Evolutionary conservation across 2,329 filamentous ascomycete genomes (phyloP).

Genomic region (Scedosporium aurantiacum): DNA sequence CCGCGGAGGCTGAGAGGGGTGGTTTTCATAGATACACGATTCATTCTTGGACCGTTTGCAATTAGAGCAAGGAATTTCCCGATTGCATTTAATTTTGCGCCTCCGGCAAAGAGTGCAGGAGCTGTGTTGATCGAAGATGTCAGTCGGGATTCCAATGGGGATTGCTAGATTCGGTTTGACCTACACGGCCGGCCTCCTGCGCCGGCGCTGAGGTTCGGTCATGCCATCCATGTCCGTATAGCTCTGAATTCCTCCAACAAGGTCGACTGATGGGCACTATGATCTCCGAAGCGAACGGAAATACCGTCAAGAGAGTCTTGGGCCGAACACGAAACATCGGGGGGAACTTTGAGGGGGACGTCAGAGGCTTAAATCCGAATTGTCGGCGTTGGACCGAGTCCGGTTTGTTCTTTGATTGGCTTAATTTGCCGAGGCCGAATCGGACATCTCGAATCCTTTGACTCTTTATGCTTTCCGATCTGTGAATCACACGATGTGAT

Average conservation of each 20-base stretch:
- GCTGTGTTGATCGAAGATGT: constrained; percentile 12
- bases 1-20: not conserved
- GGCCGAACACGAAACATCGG: not conserved
- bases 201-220: constrained; percentile 15
- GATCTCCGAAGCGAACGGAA: not conserved
- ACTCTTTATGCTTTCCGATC: too few relatives aligned
- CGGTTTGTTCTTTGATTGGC: constrained; percentile 1
- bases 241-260: not conserved
- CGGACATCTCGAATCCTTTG: not conserved
- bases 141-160: not conserved
- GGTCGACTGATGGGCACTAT: not conserved
- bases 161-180: not conserved
- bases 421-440: not conserved
- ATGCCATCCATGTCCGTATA: constrained; percentile 3
- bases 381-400: not conserved
- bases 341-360: not conserved
- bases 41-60: not conserved
- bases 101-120: constrained; percentile 29
- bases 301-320: not conserved
- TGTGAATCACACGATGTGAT: too few relatives aligned
- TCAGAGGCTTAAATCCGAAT: not conserved
- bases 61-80: constrained; percentile 28
- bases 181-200: constrained; percentile 19
- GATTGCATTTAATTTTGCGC: constrained; percentile 34
- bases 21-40: not conserved